These are phyloP conservation scores for Emiliania huxleyi DNA, from an alignment of 78 protist species.

Conservation along the genomic window DNA sequence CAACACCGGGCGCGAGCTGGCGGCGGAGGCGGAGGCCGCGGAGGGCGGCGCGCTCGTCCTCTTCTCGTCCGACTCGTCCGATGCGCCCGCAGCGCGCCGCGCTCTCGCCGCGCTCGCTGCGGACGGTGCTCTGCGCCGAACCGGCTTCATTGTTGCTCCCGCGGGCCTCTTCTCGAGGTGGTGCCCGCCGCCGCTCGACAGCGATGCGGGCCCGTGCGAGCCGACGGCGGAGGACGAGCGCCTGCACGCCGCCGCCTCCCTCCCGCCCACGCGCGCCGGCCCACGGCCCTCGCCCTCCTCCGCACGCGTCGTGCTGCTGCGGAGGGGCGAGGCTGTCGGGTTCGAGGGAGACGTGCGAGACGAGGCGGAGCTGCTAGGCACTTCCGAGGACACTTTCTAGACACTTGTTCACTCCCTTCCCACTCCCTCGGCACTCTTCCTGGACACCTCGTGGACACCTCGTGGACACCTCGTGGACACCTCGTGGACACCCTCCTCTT, in stretches of 20 bases:
- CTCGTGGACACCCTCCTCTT: no score
- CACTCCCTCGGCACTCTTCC: no score
- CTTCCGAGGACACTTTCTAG: no score
- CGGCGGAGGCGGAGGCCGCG: not conserved
- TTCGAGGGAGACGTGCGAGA: not conserved
- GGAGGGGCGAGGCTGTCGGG: not conserved
- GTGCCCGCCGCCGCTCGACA: not conserved
- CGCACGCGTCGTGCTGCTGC: not conserved
- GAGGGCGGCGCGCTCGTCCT: not conserved
- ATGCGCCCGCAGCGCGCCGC: not conserved
- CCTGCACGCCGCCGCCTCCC: not conserved
- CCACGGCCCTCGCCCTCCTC: not conserved
- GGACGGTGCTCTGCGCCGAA: not conserved
- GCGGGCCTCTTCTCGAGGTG: not conserved
- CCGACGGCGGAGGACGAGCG: not conserved
- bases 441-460: no score
- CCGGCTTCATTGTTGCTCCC: not conserved
- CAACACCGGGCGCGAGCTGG: not conserved
- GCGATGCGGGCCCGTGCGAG: not conserved
- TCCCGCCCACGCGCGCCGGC: not conserved
- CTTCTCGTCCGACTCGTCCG: not conserved
- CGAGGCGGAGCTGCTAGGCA: not conserved
- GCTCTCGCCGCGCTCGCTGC: not conserved
- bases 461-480: no score
- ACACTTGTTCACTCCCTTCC: no score